phyloP scores from a whole-genome alignment of 1,139 yeast genomes.

The Yarrowia galli region DNA sequence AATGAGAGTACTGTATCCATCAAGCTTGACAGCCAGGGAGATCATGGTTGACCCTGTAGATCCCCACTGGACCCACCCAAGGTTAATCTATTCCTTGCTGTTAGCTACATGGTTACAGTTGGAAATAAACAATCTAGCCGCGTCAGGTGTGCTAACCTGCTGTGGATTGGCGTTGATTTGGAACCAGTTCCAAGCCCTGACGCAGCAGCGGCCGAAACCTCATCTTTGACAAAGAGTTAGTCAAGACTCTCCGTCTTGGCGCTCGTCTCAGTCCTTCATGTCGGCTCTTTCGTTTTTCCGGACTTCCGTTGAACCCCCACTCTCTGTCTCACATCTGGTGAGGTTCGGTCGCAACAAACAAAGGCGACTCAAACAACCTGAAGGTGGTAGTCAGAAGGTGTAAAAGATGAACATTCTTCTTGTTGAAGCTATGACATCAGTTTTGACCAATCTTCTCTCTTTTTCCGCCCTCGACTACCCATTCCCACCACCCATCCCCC shows the following conservation, averaged over 20 bases:
- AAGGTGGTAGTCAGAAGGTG: neutral
- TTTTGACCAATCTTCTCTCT: too few relatives aligned
- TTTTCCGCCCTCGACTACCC: neutral
- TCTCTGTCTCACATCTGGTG: neutral
- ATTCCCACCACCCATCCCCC: neutral
- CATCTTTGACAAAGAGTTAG: neutral
- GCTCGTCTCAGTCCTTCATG: neutral
- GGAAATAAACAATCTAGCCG: conserved; percentile 16
- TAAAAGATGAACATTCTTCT: neutral
- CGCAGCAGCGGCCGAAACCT: neutral
- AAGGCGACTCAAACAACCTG: neutral
- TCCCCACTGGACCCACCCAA: neutral
- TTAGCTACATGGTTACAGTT: conserved; percentile 3
- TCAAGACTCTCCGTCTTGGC: neutral
- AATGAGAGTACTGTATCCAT: too few relatives aligned
- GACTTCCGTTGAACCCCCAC: neutral
- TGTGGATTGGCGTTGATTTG: neutral
- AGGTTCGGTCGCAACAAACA: neutral
- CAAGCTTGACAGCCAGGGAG: too few relatives aligned
- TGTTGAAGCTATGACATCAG: neutral
- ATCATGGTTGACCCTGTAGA: neutral
- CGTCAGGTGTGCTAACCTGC: neutral
- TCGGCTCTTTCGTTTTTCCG: neutral
- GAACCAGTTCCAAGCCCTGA: neutral
- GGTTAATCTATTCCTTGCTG: neutral